Conservation (phyloP, 129 eudicot genomes). For the Rutidosis leptorrhynchoides region DNA sequence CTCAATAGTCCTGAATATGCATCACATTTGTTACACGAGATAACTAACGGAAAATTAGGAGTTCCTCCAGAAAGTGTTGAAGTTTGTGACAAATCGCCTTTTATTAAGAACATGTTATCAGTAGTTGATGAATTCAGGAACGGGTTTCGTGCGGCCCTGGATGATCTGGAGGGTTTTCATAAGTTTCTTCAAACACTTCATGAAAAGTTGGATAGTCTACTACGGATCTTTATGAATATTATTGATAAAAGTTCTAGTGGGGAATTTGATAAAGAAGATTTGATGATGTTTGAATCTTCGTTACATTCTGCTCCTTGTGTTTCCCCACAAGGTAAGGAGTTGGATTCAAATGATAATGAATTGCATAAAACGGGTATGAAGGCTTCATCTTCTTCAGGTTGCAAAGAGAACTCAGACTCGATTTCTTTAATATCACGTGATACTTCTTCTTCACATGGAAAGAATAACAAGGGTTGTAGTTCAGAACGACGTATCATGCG, state of each 20-base stretch:
- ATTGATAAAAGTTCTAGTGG: slow-evolving; percentile 44
- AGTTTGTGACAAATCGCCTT: slow-evolving; percentile 27
- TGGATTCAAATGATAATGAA: slow-evolving; percentile 57
- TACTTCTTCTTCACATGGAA: slow-evolving; percentile 69
- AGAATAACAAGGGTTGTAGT: slow-evolving; percentile 50
- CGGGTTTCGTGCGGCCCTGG: slow-evolving; percentile 83
- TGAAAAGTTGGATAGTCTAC: slow-evolving; percentile 66
- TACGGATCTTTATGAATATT: slow-evolving; percentile 57
- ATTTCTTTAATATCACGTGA: slow-evolving; percentile 72
- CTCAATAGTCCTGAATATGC: slow-evolving; percentile 84
- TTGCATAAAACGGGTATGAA: slow-evolving; percentile 42
- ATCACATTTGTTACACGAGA: slow-evolving; percentile 63
- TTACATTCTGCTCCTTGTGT: slow-evolving; percentile 42
- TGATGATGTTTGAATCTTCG: slow-evolving; percentile 44
- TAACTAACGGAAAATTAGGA: slow-evolving; percentile 77
- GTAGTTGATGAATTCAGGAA: slow-evolving; percentile 61
- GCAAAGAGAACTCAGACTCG: slow-evolving; percentile 54
- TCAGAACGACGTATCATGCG: slow-evolving; percentile 69
- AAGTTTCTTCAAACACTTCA: slow-evolving; percentile 82
- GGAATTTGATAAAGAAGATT: slow-evolving; percentile 70
- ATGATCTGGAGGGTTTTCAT: slow-evolving; percentile 94
- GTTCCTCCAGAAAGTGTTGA: slow-evolving; percentile 44
- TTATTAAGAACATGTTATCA: slow-evolving; percentile 45
- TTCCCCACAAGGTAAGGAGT: slow-evolving; percentile 50
- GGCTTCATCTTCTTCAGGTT: slow-evolving; percentile 41